Base-by-base conservation (phyloP, 805 yeast genomes). In the Myxozyma sirexii region DNA sequence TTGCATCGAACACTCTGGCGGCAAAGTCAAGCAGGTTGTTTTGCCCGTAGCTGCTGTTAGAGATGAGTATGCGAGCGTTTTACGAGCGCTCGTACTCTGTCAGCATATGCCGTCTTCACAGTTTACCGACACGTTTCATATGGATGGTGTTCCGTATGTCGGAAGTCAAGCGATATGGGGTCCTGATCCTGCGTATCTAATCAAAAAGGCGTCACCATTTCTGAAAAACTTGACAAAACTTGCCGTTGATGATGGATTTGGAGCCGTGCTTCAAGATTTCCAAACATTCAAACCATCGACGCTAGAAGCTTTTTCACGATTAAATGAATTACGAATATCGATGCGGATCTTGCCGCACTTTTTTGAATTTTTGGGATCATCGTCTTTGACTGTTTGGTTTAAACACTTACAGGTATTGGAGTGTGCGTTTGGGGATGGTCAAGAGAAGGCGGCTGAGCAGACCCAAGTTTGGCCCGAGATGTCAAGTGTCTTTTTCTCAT, bases 401-500 rank as follows among this genome's bases (percentile, higher is more conserved):
- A 47, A 52, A 23, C 56, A 60, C 13, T 17, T 60, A 23, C 33
- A 37, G 27, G 42, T 31, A 3, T 41, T 60, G 29, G 51, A 60
- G 4, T 56, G 60, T 51, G 24, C 4, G 2, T 26, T 38, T 7
- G 56, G 39, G 10, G 38, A 26, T 21, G 15, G 8, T 27, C 21
- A 10, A 6, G 42, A 21, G 15, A 45, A 37, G 12, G 26, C 33
- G n/a, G 10, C 39, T 23, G 51, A 33, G n/a, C 51, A 17, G 19
- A 29, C 51, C 10, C 61, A 57, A 23, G 45, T 55, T 7, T 60
- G 63, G 63, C 60, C 60, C 4, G 59, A 60, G 24, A 60, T 60
- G 63, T 31, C 56, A 10, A 19, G 54, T 7, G 44, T 56, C 8
- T 31, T 23, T 17, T 27, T 42, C 26, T 19, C 54, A 2, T 13